Conservation (phyloP, 495 filamentous ascomycete species). For the Hypoxylon fuscum region DNA sequence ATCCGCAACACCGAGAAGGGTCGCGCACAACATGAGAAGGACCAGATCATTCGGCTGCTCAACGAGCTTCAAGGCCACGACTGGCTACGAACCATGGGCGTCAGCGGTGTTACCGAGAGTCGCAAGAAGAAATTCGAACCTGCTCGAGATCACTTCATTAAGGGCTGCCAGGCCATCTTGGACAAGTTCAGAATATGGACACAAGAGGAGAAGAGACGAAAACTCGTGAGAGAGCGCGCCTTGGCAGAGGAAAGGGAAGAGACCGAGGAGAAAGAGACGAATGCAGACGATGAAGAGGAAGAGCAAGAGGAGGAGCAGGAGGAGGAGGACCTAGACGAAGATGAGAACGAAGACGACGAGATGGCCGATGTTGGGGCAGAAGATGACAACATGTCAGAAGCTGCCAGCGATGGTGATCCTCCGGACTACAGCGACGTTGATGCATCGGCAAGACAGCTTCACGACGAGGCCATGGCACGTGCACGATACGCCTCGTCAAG, state of each 20-base stretch:
- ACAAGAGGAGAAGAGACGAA: constrained; percentile 86
- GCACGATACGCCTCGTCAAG: constrained; percentile 35
- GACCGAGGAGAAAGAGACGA: constrained; percentile 43
- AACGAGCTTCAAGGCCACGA: constrained; percentile 89
- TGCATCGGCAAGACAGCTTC: constrained; percentile 75
- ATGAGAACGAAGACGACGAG: constrained; percentile 41
- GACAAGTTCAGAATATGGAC: constrained; percentile 90
- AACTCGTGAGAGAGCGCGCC: constrained; percentile 70
- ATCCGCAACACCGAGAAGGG: constrained; percentile 94
- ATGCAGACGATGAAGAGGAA: constrained; percentile 43
- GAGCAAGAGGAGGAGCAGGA: no score
- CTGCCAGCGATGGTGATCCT: constrained; percentile 57
- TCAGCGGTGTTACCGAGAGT: constrained; percentile 82
- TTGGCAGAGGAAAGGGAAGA: constrained; percentile 58
- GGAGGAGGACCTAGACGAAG: constrained; percentile 13
- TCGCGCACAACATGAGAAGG: constrained; percentile 89
- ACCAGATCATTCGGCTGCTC: constrained; percentile 83
- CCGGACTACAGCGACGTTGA: constrained; percentile 77
- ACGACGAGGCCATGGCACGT: constrained; percentile 70
- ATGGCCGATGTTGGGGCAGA: constrained; percentile 39
- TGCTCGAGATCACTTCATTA: constrained; percentile 83
- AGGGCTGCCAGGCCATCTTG: constrained; percentile 78
- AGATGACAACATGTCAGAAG: constrained; percentile 43
- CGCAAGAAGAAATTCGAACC: constrained; percentile 87
- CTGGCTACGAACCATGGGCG: constrained; percentile 94